These are phyloP conservation scores for Wickerhamomyces chambardii DNA, from an alignment of 805 yeast genomes.

Conservation along the genomic window DNA sequence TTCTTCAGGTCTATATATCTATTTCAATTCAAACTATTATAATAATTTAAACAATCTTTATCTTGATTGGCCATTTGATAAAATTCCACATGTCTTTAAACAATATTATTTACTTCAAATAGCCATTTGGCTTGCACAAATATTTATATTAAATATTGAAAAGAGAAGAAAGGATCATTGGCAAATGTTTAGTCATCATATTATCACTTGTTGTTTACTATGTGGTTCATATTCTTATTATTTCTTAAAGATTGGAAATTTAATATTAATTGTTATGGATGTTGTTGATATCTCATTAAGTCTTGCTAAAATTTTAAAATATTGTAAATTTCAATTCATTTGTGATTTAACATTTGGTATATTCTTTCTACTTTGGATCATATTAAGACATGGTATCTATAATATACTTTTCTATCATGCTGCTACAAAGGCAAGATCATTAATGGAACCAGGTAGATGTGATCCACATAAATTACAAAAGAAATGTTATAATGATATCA, in stretches of 20 bases:
- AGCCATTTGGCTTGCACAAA: slow-evolving; percentile 77
- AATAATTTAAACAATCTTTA: slow-evolving; percentile 49
- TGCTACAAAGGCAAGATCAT: slow-evolving; percentile 30
- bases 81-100: slow-evolving; percentile 45
- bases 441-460: slow-evolving; percentile 41
- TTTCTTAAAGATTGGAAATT: slow-evolving; percentile 71
- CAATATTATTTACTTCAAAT: slow-evolving; percentile 62
- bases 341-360: slow-evolving; percentile 67
- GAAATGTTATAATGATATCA: slow-evolving; percentile 40
- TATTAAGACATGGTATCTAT: slow-evolving; percentile 65
- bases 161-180: slow-evolving; percentile 70
- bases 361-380: slow-evolving; percentile 63
- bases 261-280: slow-evolving; percentile 76
- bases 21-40: slow-evolving; percentile 50
- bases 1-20: slow-evolving; percentile 46
- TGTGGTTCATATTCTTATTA: slow-evolving; percentile 67
- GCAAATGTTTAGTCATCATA: slow-evolving; percentile 87
- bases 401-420: slow-evolving; percentile 59
- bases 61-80: slow-evolving; percentile 67
- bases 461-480: slow-evolving; percentile 19
- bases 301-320: slow-evolving; percentile 69
- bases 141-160: slow-evolving; percentile 70
- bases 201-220: slow-evolving; percentile 62
- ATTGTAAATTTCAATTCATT: slow-evolving; percentile 45
- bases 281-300: slow-evolving; percentile 67